A percentile compares a stretch with the other conserved stretches of the same genome.
Conservation (phyloP, 441 rosid species). For the Jatropha multifida region DNA sequence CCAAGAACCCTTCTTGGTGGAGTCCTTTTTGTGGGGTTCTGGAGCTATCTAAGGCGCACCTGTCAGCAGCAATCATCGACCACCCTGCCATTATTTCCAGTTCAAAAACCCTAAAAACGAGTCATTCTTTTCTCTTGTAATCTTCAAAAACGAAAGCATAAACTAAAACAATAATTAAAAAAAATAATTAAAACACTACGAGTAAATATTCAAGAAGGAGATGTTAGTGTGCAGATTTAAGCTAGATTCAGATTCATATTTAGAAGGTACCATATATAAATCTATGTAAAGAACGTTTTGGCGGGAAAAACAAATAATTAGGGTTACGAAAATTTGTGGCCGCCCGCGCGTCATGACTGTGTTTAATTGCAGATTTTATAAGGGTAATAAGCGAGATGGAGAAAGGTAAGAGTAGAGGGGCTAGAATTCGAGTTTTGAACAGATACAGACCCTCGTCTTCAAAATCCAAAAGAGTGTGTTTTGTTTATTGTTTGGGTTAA, state of each 20-base stretch:
- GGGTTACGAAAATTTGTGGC: constrained; percentile 28
- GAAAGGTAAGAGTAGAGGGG: constrained; percentile 25
- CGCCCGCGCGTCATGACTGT: constrained; percentile 4
- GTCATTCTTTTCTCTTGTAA: constrained; percentile 14
- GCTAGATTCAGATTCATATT: constrained; percentile 1
- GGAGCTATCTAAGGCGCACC: constrained; percentile 31
- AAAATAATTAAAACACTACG: not conserved
- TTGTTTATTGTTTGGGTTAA: constrained; percentile 9
- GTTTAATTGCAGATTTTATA: constrained; percentile 27
- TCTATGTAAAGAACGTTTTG: constrained; percentile 26
- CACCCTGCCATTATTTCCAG: constrained; percentile 67
- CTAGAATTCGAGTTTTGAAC: constrained; percentile 33
- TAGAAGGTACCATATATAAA: constrained; percentile 7
- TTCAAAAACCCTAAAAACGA: constrained; percentile 43
- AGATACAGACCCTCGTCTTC: constrained; percentile 40
- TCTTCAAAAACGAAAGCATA: constrained; percentile 6
- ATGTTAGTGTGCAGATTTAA: not conserved
- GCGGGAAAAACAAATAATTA: constrained; percentile 54
- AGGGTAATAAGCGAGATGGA: constrained; percentile 13
- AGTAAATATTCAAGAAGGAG: not conserved
- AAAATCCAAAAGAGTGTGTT: constrained; percentile 14
- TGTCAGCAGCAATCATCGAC: constrained; percentile 46
- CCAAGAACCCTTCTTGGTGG: constrained; percentile 16
- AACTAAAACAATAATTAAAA: not conserved
- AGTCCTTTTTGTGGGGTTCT: constrained; percentile 25